Evolutionary conservation across 306 rosid species (phyloP), one percentile per base, ranked within the genome.

Genomic region (Glycine latifolia): DNA sequence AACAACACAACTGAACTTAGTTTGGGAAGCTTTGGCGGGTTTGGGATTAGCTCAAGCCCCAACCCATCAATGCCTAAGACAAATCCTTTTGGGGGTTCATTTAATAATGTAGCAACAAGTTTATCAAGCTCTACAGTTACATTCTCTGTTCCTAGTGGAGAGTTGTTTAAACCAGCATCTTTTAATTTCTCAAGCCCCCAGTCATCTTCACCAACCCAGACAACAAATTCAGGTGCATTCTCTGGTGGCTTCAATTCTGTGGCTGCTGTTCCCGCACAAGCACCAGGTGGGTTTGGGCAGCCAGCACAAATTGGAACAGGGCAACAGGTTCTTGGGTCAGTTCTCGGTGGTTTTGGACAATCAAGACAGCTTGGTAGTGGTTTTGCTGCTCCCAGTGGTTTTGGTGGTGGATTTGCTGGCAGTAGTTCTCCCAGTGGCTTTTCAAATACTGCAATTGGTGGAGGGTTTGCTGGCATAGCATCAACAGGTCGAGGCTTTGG

Each of bases 311-410:
- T 89, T 81, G 96, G 97, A 75, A 79, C 84, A 7, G 98, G 97
- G 77, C 97, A 91, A 86, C 96, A 95, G 88, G 97, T 94, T 81
- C 90, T 93, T 63, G 93, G 96, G 61, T 93, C 95, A 53, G 97
- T 90, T 83, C 93, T 95, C 53, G 94, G 99, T 86, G 52, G 83
- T 85, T 95, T 95, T 82, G 99, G 99, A 79, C 98, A 93, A 77
- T 93, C 98, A 60, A 91, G 99, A 81, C 98, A 95, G 78, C 88
- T 91, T 84, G 98, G 97, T 35, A 75, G 87, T 49, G 85, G 90
- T 79, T 85, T 89, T 77, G 92, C 86, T 43, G 73, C 96, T 79
- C 86, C 92, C 49, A 75, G 86, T 66, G 86, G 91, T 70, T 85
- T 86, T 86, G 94, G 94, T 44, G 79, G 88, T 65, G 92, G 90